Percentiles rank a stretch among this genome's conserved stretches.
Conservation (phyloP, 176 grass and related monocot genomes). For the Lolium multiflorum region DNA sequence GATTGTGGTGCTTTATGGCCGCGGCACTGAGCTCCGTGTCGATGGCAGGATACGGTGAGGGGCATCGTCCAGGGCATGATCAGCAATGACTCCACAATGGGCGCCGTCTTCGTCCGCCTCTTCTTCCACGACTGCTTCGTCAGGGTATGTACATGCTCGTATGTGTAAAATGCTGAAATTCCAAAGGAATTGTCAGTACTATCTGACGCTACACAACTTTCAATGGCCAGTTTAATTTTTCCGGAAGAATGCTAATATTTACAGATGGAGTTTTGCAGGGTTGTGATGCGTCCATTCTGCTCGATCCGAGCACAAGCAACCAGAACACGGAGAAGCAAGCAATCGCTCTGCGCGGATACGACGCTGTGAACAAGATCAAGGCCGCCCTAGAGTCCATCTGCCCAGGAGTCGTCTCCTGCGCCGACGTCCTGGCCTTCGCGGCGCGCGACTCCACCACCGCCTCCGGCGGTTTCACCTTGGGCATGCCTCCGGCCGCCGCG, state of each 20-base stretch:
- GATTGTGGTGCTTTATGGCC: too few relatives aligned
- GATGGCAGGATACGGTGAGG: slow-evolving; percentile 42
- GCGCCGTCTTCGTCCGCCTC: slow-evolving; percentile 52
- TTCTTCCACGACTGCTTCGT: slow-evolving; percentile 84
- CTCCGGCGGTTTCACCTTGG: slow-evolving; percentile 47
- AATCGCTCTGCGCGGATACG: slow-evolving; percentile 47
- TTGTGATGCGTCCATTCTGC: slow-evolving; percentile 60
- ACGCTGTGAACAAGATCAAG: slow-evolving; percentile 57
- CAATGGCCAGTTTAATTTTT: too few relatives aligned
- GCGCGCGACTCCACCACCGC: slow-evolving; percentile 47
- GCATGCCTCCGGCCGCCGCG: slow-evolving; percentile 59
- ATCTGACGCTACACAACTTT: too few relatives aligned
- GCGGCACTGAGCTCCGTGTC: too few relatives aligned
- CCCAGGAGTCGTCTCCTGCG: slow-evolving; percentile 52
- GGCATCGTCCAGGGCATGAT: slow-evolving; percentile 27
- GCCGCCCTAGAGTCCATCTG: slow-evolving; percentile 45
- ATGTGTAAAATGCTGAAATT: background rate
- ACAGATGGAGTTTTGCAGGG: slow-evolving; percentile 20
- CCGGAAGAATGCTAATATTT: background rate
- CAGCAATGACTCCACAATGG: slow-evolving; percentile 18
- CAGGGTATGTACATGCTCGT: slow-evolving; percentile 11
- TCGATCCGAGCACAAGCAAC: slow-evolving; percentile 29
- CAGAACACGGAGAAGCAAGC: slow-evolving; percentile 53
- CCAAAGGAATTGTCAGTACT: too few relatives aligned
- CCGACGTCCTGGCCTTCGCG: slow-evolving; percentile 61